A percentile compares a stretch with the other conserved stretches of the same genome.
Evolutionary conservation across 306 rosid genomes (phyloP).

Genomic region (Quercus aquifolioides): DNA sequence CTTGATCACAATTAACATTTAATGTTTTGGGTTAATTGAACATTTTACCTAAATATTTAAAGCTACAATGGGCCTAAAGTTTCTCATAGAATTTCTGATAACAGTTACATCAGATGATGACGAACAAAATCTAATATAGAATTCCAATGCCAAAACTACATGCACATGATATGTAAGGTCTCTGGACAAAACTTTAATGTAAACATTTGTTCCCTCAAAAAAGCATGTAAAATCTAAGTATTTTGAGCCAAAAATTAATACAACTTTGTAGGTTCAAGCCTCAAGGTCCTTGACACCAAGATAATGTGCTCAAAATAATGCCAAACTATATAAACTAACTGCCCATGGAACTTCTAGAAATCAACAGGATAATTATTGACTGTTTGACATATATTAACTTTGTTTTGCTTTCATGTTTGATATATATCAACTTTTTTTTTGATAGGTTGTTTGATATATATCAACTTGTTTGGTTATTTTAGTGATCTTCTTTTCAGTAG

Average conservation of each 20-base stretch:
- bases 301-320: background rate
- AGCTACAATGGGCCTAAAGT: no score
- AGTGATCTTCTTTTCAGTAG: background rate
- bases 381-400: no score
- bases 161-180: background rate
- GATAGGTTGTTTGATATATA: background rate
- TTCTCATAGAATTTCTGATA: background rate
- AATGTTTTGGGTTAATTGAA: no score
- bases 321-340: background rate
- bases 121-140: background rate
- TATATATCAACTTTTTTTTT: no score
- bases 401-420: no score
- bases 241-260: background rate
- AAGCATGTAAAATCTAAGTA: background rate
- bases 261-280: no score
- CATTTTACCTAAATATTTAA: no score
- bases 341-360: background rate
- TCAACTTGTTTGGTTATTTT: background rate
- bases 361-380: background rate
- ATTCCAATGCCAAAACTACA: background rate
- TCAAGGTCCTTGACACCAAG: background rate
- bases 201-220: background rate
- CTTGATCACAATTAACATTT: no score
- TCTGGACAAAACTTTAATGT: background rate
- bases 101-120: background rate